Evolutionary conservation across 805 yeast species (phyloP).

Genomic region (Trichomonascus vanleenenianus): DNA sequence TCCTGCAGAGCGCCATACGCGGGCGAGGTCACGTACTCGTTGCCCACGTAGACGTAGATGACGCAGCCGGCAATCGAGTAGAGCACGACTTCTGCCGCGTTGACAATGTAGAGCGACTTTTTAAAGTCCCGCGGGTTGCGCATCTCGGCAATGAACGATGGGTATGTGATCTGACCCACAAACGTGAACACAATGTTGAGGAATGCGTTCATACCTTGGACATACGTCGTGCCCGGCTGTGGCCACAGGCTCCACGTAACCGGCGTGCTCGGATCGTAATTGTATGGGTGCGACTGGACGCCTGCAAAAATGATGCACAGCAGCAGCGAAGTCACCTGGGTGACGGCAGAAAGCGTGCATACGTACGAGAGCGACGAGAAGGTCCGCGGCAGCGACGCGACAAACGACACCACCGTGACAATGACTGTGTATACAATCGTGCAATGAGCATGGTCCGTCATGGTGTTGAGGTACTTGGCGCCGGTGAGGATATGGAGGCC

Average conservation of each 20-base stretch:
- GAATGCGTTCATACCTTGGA: slow-evolving; percentile 46
- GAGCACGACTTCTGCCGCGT: slow-evolving; percentile 41
- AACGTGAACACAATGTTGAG: slow-evolving; percentile 55
- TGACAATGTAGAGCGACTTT: slow-evolving; percentile 47
- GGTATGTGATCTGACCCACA: slow-evolving; percentile 58
- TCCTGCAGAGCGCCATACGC: slow-evolving; percentile 48
- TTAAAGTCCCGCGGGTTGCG: slow-evolving; percentile 47
- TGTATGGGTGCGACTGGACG: slow-evolving; percentile 41
- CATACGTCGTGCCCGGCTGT: slow-evolving; percentile 43
- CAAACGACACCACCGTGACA: slow-evolving; percentile 40
- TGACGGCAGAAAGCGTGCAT: slow-evolving; percentile 46
- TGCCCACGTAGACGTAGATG: slow-evolving; percentile 51
- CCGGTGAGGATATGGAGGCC: slow-evolving; percentile 55
- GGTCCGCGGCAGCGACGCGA: slow-evolving; percentile 50
- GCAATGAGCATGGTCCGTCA: slow-evolving; percentile 42
- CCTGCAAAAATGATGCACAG: slow-evolving; percentile 48
- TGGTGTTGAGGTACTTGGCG: slow-evolving; percentile 50
- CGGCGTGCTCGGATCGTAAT: slow-evolving; percentile 32
- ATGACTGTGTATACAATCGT: slow-evolving; percentile 47
- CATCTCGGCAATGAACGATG: slow-evolving; percentile 56
- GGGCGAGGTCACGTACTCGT: slow-evolving; percentile 46
- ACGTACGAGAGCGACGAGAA: slow-evolving; percentile 44
- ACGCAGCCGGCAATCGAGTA: slow-evolving; percentile 51
- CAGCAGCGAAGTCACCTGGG: slow-evolving; percentile 51
- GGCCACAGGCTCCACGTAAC: slow-evolving; percentile 45